Base-by-base conservation (phyloP, 129 eudicot genomes). In the Tagetes patula region DNA sequence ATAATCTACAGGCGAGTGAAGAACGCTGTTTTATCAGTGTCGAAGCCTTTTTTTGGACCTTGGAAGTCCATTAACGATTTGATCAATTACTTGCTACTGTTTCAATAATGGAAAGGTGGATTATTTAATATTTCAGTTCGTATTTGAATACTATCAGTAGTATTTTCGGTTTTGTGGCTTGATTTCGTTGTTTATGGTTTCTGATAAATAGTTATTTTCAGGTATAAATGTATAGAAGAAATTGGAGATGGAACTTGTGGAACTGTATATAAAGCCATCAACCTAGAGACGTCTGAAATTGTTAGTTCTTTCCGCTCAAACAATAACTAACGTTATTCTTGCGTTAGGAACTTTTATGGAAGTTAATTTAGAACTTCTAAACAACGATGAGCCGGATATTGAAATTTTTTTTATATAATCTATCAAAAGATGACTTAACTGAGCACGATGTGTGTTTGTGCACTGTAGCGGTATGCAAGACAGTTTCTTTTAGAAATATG, bases 191-290 rank as follows among this genome's bases (percentile, higher is more conserved):
- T 56, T 27, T 65, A 38, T 65, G n/a, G 10, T 75, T 73, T 73
- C 52, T 79, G 71, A 65, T 54, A 37, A 38, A 54, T 69, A 13
- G 8, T 72, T 64, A 43, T 33, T 60, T 77, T 59, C 89, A 94
- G 99, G 75, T 94, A 94, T 70, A 90, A 67, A 79, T 59, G 93
- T 58, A 83, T 88, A 86, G 80, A 88, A 69, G 99, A 94, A 82
- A 85, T 94, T 78, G 99, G 99, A 79, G 96, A 88, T 86, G 99
- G 99, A 80, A 88, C 97, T 54, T 88, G 96, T 58, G 99, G 99
- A 69, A 94, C 69, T 88, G 99, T 94, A 78, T 90, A 81, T 82
- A 85, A 83, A 68, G 99, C 99, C 84, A 70, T 94, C 75, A 90
- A 88, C 78, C 65, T 54, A 34, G 91, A 86, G 80, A 86, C 90